A percentile compares a stretch with the other conserved stretches of the same genome.
Evolutionary conservation across 768 basidiomycete species (phyloP).

Genomic region (Leccinum boreale): DNA sequence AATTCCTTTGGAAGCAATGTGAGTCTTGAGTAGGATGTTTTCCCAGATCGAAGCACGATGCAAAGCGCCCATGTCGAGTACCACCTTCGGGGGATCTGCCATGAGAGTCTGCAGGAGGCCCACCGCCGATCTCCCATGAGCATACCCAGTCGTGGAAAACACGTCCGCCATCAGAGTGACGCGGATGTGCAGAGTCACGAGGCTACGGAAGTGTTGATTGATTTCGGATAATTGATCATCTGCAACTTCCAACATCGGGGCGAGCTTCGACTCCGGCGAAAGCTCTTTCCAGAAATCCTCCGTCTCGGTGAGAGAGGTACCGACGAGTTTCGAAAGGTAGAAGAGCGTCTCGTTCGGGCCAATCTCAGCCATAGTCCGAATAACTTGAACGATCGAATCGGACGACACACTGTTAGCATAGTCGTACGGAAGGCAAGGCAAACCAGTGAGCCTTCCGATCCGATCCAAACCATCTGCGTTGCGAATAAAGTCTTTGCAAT

Average conservation of each 20-base stretch:
- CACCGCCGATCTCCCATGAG: constrained; percentile 75
- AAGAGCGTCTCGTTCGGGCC: constrained; percentile 73
- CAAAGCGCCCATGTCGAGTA: constrained; percentile 71
- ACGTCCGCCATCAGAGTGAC: constrained; percentile 84
- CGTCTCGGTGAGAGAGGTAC: constrained; percentile 65
- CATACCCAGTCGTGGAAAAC: constrained; percentile 78
- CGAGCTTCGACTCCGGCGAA: constrained; percentile 55
- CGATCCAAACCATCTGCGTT: constrained; percentile 68
- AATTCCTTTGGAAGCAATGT: constrained; percentile 52
- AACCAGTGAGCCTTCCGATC: constrained; percentile 71
- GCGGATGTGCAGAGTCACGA: constrained; percentile 75
- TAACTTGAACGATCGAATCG: constrained; percentile 83
- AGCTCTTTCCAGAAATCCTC: constrained; percentile 64
- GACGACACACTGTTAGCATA: constrained; percentile 83
- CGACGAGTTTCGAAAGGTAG: constrained; percentile 68
- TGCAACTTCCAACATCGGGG: constrained; percentile 55
- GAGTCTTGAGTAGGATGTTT: constrained; percentile 72
- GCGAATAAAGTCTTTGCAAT: constrained; percentile 86
- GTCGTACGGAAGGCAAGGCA: constrained; percentile 87
- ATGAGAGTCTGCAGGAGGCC: constrained; percentile 73
- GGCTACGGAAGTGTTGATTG: constrained; percentile 65
- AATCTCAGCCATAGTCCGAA: constrained; percentile 86
- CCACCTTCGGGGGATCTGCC: constrained; percentile 56
- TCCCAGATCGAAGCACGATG: constrained; percentile 87
- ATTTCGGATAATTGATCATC: constrained; percentile 47